Evolutionary conservation across 768 basidiomycete genomes (phyloP).

Genomic region (Mycena sanguinolenta): DNA sequence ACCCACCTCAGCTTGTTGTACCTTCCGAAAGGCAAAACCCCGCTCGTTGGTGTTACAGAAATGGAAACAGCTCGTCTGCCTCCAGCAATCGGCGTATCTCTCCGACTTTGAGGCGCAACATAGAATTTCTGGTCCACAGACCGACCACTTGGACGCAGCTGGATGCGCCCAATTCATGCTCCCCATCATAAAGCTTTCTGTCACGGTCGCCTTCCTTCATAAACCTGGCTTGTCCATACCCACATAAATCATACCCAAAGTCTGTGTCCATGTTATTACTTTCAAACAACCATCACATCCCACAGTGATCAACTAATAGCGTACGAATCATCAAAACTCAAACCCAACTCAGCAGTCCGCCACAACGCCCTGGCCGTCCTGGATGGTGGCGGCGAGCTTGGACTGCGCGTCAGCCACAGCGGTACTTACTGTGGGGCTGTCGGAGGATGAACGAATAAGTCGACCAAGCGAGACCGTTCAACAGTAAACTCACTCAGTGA

Average conservation of each 20-base stretch:
- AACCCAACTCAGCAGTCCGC: slow-evolving; percentile 23
- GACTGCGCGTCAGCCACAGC: slow-evolving; percentile 22
- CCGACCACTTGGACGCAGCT: no score
- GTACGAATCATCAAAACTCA: neutral
- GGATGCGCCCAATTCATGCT: no score
- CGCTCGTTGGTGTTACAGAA: no score
- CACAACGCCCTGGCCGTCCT: slow-evolving; percentile 32
- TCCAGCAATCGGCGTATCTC: no score
- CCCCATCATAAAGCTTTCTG: no score
- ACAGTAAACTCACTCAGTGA: slow-evolving; percentile 29
- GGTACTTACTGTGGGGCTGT: slow-evolving; percentile 15
- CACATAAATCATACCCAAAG: slow-evolving; percentile 27
- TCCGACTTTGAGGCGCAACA: no score
- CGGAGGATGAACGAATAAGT: neutral
- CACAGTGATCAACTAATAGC: slow-evolving; percentile 12
- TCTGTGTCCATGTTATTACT: slow-evolving; percentile 33
- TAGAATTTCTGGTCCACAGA: no score
- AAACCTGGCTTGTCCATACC: no score
- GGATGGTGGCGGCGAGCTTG: slow-evolving; percentile 31
- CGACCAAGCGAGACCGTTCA: neutral
- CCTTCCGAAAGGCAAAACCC: no score
- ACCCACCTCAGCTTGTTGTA: no score
- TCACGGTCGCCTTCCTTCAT: no score
- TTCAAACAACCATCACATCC: slow-evolving; percentile 28
- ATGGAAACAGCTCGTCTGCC: no score